Evolutionary conservation across 1,284 basidiomycete species (phyloP).

Genomic region (Pholiota adiposa): DNA sequence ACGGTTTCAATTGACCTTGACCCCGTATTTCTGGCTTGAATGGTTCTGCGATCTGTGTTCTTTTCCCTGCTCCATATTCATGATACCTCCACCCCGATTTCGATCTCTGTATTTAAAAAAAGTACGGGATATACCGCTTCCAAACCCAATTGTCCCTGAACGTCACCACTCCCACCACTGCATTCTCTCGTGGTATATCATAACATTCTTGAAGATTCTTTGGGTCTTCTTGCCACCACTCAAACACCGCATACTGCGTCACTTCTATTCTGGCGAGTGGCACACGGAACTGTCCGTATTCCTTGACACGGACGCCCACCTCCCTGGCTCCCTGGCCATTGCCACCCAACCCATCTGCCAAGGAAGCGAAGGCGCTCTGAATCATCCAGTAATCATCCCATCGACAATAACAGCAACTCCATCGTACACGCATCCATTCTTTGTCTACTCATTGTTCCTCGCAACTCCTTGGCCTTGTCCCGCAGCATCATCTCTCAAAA

Average conservation of each 20-base stretch:
- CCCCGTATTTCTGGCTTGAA: neutral
- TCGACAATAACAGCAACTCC: neutral
- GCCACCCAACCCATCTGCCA: neutral
- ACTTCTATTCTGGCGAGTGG: conserved; percentile 5
- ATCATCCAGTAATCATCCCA: conserved; percentile 1
- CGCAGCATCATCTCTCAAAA: conserved; percentile 13
- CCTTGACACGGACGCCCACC: conserved; percentile 1
- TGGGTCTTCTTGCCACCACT: conserved; percentile 14
- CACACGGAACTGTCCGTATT: neutral
- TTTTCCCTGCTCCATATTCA: conserved; percentile 29
- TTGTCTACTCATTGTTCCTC: conserved; percentile 13
- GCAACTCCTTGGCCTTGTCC: conserved; percentile 2
- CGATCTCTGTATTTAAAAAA: conserved; percentile 28
- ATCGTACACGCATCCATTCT: conserved; percentile 6
- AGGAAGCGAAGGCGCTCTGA: conserved; percentile 7
- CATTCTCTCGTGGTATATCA: conserved; percentile 14
- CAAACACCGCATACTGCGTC: conserved; percentile 17
- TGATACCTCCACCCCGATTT: conserved; percentile 41
- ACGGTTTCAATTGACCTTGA: conserved; percentile 69
- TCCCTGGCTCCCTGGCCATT: no score
- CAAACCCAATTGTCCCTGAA: conserved; percentile 6
- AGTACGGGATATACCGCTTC: conserved; percentile 7
- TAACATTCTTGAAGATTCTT: conserved; percentile 22
- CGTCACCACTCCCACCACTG: conserved; percentile 8
- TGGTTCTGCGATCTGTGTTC: no score